Percentiles rank a stretch among this genome's conserved stretches.
Evolutionary conservation across 2,329 filamentous ascomycete genomes (phyloP).

Genomic region (Aureobasidium sp.): DNA sequence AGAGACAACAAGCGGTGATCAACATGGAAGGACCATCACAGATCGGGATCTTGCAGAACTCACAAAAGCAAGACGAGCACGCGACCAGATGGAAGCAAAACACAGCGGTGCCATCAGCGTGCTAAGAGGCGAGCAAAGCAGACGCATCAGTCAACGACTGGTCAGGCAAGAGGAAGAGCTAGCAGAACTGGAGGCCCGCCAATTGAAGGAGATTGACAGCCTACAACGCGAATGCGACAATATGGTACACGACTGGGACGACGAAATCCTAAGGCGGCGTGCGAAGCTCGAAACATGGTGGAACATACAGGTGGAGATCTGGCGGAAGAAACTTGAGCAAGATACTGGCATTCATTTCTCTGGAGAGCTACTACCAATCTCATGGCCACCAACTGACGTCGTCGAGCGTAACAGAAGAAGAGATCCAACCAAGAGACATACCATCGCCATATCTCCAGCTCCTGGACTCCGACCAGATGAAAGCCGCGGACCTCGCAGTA

Average conservation of each 20-base stretch:
- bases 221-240: conserved; percentile 13
- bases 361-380: neutral
- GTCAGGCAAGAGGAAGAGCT: conserved; percentile 37
- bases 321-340: conserved; percentile 14
- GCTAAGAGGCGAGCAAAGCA: conserved; percentile 38
- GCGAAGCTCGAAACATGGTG: conserved; percentile 17
- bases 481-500: neutral
- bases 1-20: conserved; percentile 25
- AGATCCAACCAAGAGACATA: neutral
- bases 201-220: conserved; percentile 26
- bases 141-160: conserved; percentile 30
- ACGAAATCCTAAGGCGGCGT: conserved; percentile 4
- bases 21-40: conserved; percentile 34
- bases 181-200: conserved; percentile 28
- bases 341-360: conserved; percentile 6
- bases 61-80: conserved; percentile 32
- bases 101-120: conserved; percentile 43
- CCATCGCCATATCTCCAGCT: neutral
- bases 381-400: neutral
- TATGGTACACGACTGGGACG: conserved; percentile 4
- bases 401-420: neutral
- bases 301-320: conserved; percentile 18
- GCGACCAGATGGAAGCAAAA: conserved; percentile 35
- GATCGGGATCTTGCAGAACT: conserved; percentile 39
- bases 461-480: neutral